A percentile compares a stretch with the other conserved stretches of the same genome.
Evolutionary conservation across 2,329 filamentous ascomycete species (phyloP).

Genomic region (Curvularia eragrostidis): DNA sequence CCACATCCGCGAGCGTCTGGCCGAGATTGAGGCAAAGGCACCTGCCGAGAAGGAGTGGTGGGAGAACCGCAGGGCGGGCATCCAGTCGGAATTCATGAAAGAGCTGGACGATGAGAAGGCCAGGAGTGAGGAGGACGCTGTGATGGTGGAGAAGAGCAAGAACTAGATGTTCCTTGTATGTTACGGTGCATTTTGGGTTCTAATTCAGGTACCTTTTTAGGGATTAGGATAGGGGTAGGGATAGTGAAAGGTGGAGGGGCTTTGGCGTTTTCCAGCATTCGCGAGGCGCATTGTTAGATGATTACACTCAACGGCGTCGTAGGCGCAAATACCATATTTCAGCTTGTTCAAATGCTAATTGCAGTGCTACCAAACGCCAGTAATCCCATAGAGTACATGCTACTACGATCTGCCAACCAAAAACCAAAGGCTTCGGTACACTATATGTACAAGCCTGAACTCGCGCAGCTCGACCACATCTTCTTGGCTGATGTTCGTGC

Average conservation of each 20-base stretch:
- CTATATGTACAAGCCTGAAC: constrained; percentile 37
- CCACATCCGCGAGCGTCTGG: constrained; percentile 74
- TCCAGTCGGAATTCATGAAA: constrained; percentile 80
- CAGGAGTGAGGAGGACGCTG: constrained; percentile 33
- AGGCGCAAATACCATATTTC: constrained; percentile 6
- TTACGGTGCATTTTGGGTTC: background rate
- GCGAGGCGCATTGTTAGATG: constrained; percentile 11
- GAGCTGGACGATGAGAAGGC: constrained; percentile 72
- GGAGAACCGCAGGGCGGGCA: constrained; percentile 79
- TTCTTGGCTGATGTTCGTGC: background rate
- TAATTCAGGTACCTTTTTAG: background rate
- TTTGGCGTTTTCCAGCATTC: constrained; percentile 15
- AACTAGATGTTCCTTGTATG: background rate
- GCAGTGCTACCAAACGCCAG: constrained; percentile 45
- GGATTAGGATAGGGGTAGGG: background rate
- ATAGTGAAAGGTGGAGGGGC: background rate
- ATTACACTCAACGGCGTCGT: constrained; percentile 4
- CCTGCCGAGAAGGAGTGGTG: constrained; percentile 87
- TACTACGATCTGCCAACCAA: constrained; percentile 27
- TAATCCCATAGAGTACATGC: constrained; percentile 31
- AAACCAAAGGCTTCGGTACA: constrained; percentile 35
- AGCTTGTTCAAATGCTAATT: constrained; percentile 28
- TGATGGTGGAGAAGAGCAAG: constrained; percentile 23
- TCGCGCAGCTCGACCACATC: background rate
- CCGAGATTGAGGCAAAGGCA: constrained; percentile 74